Evolutionary conservation across 2,329 filamentous ascomycete genomes (phyloP).

Genomic region (Alternaria infectoria): DNA sequence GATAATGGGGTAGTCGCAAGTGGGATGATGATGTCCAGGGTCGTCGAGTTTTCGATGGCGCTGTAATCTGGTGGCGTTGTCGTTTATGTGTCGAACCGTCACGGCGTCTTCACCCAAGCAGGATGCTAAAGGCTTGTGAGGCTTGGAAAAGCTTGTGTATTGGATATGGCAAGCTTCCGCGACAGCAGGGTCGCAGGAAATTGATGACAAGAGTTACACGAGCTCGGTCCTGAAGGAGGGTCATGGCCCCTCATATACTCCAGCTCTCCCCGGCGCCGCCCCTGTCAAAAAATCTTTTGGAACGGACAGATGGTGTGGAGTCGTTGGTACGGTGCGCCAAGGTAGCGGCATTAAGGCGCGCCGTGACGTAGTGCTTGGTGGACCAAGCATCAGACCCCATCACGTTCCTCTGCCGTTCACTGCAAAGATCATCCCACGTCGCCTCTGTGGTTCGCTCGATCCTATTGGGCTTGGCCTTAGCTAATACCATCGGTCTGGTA

Average conservation of each 20-base stretch:
- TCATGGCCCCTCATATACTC: constrained; percentile 5
- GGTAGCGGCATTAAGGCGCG: constrained; percentile 12
- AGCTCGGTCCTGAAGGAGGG: background rate
- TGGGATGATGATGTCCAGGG: constrained; percentile 9
- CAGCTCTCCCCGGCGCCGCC: background rate
- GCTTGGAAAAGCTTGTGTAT: constrained; percentile 37
- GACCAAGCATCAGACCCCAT: constrained; percentile 1
- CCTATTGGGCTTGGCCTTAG: background rate
- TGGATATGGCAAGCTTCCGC: constrained; percentile 4
- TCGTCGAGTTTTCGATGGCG: background rate
- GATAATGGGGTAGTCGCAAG: constrained; percentile 10
- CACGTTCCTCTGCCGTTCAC: constrained; percentile 5
- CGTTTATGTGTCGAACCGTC: constrained; percentile 15
- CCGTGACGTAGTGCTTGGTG: constrained; percentile 20
- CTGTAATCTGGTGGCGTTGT: background rate
- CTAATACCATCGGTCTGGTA: background rate
- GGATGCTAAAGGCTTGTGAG: constrained; percentile 30
- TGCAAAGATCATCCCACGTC: constrained; percentile 18
- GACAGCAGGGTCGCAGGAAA: constrained; percentile 1
- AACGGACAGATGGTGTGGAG: constrained; percentile 10
- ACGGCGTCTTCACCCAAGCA: constrained; percentile 27
- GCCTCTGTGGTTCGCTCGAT: constrained; percentile 13
- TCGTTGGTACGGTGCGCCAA: constrained; percentile 8
- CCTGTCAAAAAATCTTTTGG: constrained; percentile 9
- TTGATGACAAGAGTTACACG: background rate